These are phyloP conservation scores for Colletotrichum truncatum DNA, from an alignment of 2,329 filamentous ascomycete species.

Conservation along the genomic window DNA sequence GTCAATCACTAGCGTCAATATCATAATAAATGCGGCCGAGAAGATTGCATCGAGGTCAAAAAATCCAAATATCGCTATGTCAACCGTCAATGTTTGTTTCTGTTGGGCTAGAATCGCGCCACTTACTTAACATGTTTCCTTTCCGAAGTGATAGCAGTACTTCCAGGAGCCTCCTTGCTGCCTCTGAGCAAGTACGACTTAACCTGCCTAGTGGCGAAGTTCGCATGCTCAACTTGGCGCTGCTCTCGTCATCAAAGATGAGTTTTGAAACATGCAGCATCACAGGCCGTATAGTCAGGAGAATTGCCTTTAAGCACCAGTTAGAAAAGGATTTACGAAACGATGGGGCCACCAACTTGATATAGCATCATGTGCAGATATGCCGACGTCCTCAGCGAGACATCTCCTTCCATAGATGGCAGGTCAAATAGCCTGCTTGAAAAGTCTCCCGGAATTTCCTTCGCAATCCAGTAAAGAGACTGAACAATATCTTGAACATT, in stretches of 20 bases:
- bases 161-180: conserved; percentile 13
- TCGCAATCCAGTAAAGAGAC: conserved; percentile 33
- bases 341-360: conserved; percentile 33
- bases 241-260: conserved; percentile 15
- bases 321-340: background rate
- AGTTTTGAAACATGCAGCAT: conserved; percentile 25
- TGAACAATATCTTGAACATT: conserved; percentile 42
- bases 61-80: conserved; percentile 20
- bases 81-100: rapidly evolving
- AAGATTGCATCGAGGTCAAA: conserved; percentile 30
- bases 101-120: rapidly evolving
- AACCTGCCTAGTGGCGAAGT: conserved; percentile 7
- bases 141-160: conserved; percentile 35
- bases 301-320: conserved; percentile 29
- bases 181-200: conserved; percentile 24
- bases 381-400: conserved; percentile 40
- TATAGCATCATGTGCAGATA: conserved; percentile 44
- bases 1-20: conserved; percentile 31
- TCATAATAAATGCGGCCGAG: conserved; percentile 30
- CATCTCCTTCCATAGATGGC: conserved; percentile 29
- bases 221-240: background rate
- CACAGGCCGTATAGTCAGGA: conserved; percentile 25
- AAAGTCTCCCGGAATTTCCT: conserved; percentile 32
- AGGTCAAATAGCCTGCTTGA: conserved; percentile 33
- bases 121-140: conserved; percentile 39